phyloP scores from a whole-genome alignment of 2,329 filamentous ascomycete genomes.

The Fusarium anthophilum region DNA sequence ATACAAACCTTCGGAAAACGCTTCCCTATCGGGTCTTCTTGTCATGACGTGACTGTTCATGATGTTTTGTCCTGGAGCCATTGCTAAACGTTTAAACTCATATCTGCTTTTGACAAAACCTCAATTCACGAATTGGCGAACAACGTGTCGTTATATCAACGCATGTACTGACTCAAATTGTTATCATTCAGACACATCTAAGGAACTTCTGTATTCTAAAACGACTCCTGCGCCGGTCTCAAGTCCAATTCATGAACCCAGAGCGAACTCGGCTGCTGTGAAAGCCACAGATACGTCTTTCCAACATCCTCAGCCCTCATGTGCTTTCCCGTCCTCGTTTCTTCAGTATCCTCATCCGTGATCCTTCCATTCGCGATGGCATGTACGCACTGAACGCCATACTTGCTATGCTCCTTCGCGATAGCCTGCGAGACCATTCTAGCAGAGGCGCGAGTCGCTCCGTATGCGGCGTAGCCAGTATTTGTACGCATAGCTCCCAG shows the following conservation, averaged over 20 bases:
- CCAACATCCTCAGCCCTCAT: slow-evolving; percentile 68
- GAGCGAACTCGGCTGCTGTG: slow-evolving; percentile 21
- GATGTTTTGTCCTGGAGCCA: too few relatives aligned
- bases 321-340: slow-evolving; percentile 61
- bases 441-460: slow-evolving; percentile 61
- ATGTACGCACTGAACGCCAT: slow-evolving; percentile 67
- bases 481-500: slow-evolving; percentile 63
- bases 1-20: too few relatives aligned
- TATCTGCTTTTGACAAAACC: too few relatives aligned
- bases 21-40: too few relatives aligned
- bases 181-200: too few relatives aligned
- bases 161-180: too few relatives aligned
- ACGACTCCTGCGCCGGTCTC: slow-evolving; percentile 30
- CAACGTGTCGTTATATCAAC: too few relatives aligned
- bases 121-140: too few relatives aligned
- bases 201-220: not conserved
- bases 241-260: slow-evolving; percentile 36
- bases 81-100: too few relatives aligned
- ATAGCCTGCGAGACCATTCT: slow-evolving; percentile 65
- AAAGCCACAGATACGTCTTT: slow-evolving; percentile 61
- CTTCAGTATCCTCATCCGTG: slow-evolving; percentile 58
- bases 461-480: slow-evolving; percentile 64
- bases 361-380: slow-evolving; percentile 66
- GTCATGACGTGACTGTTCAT: too few relatives aligned
- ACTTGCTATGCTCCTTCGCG: slow-evolving; percentile 65